Conservation (phyloP, 192 early-diverging fungal species). For the Rhizoclosmatium globosum region DNA sequence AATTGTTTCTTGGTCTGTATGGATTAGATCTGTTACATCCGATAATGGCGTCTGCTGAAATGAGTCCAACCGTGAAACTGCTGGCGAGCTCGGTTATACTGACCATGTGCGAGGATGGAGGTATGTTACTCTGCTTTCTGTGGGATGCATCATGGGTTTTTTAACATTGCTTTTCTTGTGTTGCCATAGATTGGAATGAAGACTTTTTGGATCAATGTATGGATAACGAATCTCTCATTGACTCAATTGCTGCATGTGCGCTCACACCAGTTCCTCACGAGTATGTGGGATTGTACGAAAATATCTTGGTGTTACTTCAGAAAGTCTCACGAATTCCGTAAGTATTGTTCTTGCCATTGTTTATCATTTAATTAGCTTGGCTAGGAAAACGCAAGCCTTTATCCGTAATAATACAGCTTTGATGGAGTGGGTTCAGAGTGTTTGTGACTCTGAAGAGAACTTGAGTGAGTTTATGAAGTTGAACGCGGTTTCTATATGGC, state of each 20-base stretch:
- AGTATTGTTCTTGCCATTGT: not conserved
- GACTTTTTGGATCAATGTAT: slow-evolving; percentile 24
- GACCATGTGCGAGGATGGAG: slow-evolving; percentile 33
- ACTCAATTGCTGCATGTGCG: not conserved
- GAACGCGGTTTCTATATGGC: slow-evolving; percentile 21
- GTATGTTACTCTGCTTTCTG: not conserved
- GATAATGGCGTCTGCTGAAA: not conserved
- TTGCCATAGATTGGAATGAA: slow-evolving; percentile 16
- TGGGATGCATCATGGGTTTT: not conserved
- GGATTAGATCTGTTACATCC: slow-evolving; percentile 22
- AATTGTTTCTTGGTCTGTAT: not conserved
- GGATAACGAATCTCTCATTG: slow-evolving; percentile 3
- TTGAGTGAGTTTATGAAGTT: slow-evolving; percentile 22
- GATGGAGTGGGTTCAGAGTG: not conserved
- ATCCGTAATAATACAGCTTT: not conserved
- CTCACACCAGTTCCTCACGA: not conserved
- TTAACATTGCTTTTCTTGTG: not conserved
- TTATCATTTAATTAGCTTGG: not conserved
- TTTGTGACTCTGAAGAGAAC: not conserved
- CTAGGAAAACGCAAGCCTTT: not conserved
- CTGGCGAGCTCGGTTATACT: slow-evolving; percentile 16
- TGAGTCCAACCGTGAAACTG: not conserved
- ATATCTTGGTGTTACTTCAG: slow-evolving; percentile 15
- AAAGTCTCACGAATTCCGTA: slow-evolving; percentile 19
- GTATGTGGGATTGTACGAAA: slow-evolving; percentile 18